Evolutionary conservation across 2,329 filamentous ascomycete species (phyloP).

Genomic region (Blumeria graminis): DNA sequence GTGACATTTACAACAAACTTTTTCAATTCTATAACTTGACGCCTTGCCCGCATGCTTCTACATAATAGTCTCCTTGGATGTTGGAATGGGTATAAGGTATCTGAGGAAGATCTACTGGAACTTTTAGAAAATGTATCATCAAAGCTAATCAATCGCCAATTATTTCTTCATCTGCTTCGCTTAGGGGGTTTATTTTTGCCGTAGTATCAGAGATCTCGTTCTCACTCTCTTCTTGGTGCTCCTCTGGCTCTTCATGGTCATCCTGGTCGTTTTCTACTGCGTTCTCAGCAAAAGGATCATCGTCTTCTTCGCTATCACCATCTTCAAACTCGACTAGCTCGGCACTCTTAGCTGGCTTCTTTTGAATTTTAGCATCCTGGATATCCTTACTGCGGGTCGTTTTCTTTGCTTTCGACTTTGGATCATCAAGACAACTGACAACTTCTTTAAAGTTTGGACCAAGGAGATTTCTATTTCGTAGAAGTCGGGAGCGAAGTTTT

Average conservation of each 20-base stretch:
- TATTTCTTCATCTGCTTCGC: constrained; percentile 18
- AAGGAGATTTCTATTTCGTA: constrained; percentile 56
- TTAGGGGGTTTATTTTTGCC: constrained; percentile 15
- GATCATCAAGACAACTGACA: constrained; percentile 52
- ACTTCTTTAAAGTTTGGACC: constrained; percentile 74
- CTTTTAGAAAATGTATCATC: too few relatives aligned
- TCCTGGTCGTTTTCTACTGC: not conserved
- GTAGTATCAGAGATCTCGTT: constrained; percentile 27
- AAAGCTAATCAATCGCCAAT: constrained; percentile 18
- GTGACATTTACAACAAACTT: too few relatives aligned
- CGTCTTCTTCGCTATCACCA: constrained; percentile 13
- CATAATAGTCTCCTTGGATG: too few relatives aligned
- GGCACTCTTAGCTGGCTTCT: constrained; percentile 17
- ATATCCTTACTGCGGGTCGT: constrained; percentile 18
- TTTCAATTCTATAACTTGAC: too few relatives aligned
- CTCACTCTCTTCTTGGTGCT: constrained; percentile 31
- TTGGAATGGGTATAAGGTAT: too few relatives aligned
- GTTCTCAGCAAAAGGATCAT: constrained; percentile 8
- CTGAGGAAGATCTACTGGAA: too few relatives aligned
- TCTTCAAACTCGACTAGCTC: constrained; percentile 12
- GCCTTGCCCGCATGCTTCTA: too few relatives aligned
- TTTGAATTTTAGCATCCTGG: constrained; percentile 19
- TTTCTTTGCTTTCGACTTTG: constrained; percentile 24
- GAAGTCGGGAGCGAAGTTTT: constrained; percentile 44
- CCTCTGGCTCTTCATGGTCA: constrained; percentile 7